Evolutionary conservation across 1,284 basidiomycete genomes (phyloP).

Genomic region (Grifola frondosa): DNA sequence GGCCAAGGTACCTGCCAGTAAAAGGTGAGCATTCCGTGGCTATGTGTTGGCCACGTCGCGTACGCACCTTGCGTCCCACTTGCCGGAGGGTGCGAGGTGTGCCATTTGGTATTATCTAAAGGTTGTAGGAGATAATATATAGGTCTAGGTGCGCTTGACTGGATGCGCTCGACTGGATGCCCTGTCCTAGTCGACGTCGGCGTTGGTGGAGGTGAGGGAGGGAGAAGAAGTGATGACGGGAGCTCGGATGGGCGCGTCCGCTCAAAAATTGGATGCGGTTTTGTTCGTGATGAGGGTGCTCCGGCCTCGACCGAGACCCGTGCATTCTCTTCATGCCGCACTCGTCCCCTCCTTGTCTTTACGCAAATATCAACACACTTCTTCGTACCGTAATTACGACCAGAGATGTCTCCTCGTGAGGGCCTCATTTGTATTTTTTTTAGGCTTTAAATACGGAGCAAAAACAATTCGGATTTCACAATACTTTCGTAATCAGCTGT

Average conservation of each 20-base stretch:
- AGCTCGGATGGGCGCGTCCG: slow-evolving; percentile 5
- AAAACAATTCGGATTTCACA: too few species aligned
- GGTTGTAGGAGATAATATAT: slow-evolving; percentile 21
- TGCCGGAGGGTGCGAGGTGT: slow-evolving; percentile 40
- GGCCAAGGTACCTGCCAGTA: slow-evolving; percentile 54
- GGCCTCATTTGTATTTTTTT: too few species aligned
- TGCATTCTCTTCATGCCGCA: slow-evolving; percentile 1
- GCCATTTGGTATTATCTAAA: slow-evolving; percentile 35
- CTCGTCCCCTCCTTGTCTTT: too few species aligned
- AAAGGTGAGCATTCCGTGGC: slow-evolving; percentile 7
- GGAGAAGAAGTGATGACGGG: slow-evolving; percentile 11
- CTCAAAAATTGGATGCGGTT: slow-evolving; percentile 20
- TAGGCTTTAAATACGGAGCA: too few species aligned
- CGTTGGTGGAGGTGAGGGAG: slow-evolving; percentile 17
- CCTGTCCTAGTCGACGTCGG: slow-evolving; percentile 30
- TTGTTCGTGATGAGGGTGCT: slow-evolving; percentile 12
- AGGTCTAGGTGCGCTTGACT: slow-evolving; percentile 24
- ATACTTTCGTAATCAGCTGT: too few species aligned
- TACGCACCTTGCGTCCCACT: slow-evolving; percentile 71
- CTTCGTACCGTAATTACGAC: too few species aligned
- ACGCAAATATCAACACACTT: too few species aligned
- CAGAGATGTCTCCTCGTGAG: too few species aligned
- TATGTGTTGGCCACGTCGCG: slow-evolving; percentile 11
- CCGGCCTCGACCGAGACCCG: slow-evolving; percentile 19
- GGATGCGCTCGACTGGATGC: slow-evolving; percentile 34